These are phyloP conservation scores for Oxyria digyna DNA, from an alignment of 148 eudicot species.

Conservation along the genomic window DNA sequence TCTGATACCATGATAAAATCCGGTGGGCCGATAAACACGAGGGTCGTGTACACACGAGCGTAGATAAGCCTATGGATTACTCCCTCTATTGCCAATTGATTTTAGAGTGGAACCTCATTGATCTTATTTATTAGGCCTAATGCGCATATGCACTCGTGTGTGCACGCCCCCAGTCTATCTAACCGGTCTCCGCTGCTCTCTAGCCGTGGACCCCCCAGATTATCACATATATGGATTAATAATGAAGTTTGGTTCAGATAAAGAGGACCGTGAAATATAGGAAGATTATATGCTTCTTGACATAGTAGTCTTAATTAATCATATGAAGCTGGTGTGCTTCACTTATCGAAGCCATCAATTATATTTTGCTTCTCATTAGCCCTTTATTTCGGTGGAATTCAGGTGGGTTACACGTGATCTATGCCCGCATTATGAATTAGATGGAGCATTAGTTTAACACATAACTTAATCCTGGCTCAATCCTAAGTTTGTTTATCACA, in stretches of 20 bases:
- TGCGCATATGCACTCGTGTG: no score
- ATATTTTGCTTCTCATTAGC: neutral
- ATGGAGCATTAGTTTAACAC: neutral
- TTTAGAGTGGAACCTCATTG: no score
- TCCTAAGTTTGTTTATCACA: no score
- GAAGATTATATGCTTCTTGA: neutral
- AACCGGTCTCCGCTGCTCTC: no score
- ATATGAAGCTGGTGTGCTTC: neutral
- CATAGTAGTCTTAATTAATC: neutral
- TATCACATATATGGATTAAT: neutral
- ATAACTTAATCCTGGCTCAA: neutral
- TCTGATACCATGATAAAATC: no score
- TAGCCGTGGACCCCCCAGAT: no score
- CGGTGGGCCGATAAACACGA: no score
- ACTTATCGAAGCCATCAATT: slow-evolving; percentile 3
- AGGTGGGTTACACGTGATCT: slow-evolving; percentile 6
- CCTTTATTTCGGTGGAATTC: slow-evolving; percentile 9
- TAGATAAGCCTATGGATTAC: no score
- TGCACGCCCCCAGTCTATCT: no score
- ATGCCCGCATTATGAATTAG: neutral
- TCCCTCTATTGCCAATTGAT: no score
- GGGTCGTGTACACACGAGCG: no score
- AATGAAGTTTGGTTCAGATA: neutral
- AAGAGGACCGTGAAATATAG: slow-evolving; percentile 3
- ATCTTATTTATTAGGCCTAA: no score